These are phyloP conservation scores for Cucurbita moschata DNA, from an alignment of 306 rosid genomes.

Conservation along the genomic window DNA sequence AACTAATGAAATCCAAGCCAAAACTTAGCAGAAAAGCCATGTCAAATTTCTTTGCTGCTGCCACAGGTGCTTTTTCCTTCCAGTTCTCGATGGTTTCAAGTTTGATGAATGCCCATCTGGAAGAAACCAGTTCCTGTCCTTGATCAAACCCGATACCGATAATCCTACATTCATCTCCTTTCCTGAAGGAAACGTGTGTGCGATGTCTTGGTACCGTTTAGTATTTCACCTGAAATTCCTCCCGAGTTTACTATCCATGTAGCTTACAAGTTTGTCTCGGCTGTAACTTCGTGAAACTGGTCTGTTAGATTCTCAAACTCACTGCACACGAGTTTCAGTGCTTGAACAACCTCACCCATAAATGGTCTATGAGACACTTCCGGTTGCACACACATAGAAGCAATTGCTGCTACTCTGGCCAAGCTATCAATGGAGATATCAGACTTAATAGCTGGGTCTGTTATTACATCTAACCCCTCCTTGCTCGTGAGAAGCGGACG, in stretches of 20 bases:
- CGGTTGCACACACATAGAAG: slow-evolving; percentile 95
- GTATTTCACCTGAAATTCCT: slow-evolving; percentile 12
- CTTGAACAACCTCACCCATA: slow-evolving; percentile 99
- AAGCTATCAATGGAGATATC: slow-evolving; percentile 34
- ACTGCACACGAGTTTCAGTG: slow-evolving; percentile 78
- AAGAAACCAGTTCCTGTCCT: slow-evolving; percentile 42
- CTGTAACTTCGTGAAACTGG: slow-evolving; percentile 31
- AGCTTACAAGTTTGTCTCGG: slow-evolving; percentile 24
- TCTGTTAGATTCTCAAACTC: slow-evolving; percentile 50
- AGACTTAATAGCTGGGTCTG: slow-evolving; percentile 50
- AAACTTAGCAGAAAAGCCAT: slow-evolving; percentile 41
- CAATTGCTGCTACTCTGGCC: slow-evolving; percentile 88
- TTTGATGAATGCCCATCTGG: slow-evolving; percentile 59
- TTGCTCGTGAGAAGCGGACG: slow-evolving; percentile 78
- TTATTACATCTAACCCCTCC: slow-evolving; percentile 53
- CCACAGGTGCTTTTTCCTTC: slow-evolving; percentile 52
- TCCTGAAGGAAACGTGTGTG: slow-evolving; percentile 22
- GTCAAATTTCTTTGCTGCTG: slow-evolving; percentile 44
- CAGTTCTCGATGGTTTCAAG: slow-evolving; percentile 50
- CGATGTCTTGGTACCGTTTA: slow-evolving; percentile 4
- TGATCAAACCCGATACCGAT: slow-evolving; percentile 37
- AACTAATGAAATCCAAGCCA: slow-evolving; percentile 37
- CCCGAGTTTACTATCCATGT: slow-evolving; percentile 11
- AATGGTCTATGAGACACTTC: slow-evolving; percentile 89
- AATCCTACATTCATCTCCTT: slow-evolving; percentile 12